Percentiles rank a stretch among this genome's conserved stretches.
These are phyloP conservation scores for Epichloe uncinata DNA, from an alignment of 2,329 filamentous ascomycete species.

Conservation along the genomic window DNA sequence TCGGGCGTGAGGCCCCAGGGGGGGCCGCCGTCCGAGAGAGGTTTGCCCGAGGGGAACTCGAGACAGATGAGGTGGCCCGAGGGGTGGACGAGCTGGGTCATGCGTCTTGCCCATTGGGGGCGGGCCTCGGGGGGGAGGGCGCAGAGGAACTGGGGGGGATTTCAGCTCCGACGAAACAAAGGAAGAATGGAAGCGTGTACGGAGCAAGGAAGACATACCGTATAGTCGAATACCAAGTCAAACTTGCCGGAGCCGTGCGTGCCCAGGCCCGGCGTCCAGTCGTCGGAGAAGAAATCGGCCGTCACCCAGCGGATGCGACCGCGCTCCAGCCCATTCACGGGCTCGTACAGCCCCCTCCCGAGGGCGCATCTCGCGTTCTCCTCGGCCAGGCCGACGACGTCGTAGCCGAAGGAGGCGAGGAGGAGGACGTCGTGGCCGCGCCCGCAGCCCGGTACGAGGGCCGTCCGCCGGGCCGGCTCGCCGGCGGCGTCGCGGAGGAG, in stretches of 20 bases:
- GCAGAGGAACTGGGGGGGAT: constrained; percentile 40
- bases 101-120: constrained; percentile 39
- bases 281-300: constrained; percentile 55
- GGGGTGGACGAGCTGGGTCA: constrained; percentile 34
- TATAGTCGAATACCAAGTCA: constrained; percentile 54
- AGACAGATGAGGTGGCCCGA: constrained; percentile 47
- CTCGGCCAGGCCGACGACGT: constrained; percentile 51
- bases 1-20: constrained; percentile 54
- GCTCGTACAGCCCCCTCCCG: constrained; percentile 28
- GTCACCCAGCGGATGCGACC: constrained; percentile 43
- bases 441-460: constrained; percentile 71
- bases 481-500: constrained; percentile 8
- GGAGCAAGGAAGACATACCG: constrained; percentile 26
- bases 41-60: constrained; percentile 67
- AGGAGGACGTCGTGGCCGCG: constrained; percentile 70
- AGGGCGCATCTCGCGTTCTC: constrained; percentile 27
- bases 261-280: constrained; percentile 35
- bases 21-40: constrained; percentile 54
- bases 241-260: constrained; percentile 35
- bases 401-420: constrained; percentile 61
- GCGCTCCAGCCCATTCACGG: constrained; percentile 23
- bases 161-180: too few species aligned
- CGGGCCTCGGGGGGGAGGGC: constrained; percentile 45
- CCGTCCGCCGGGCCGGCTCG: constrained; percentile 23
- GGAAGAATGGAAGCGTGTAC: too few species aligned